Base-by-base conservation (phyloP, 441 rosid genomes). In the Euphorbia corollata region DNA sequence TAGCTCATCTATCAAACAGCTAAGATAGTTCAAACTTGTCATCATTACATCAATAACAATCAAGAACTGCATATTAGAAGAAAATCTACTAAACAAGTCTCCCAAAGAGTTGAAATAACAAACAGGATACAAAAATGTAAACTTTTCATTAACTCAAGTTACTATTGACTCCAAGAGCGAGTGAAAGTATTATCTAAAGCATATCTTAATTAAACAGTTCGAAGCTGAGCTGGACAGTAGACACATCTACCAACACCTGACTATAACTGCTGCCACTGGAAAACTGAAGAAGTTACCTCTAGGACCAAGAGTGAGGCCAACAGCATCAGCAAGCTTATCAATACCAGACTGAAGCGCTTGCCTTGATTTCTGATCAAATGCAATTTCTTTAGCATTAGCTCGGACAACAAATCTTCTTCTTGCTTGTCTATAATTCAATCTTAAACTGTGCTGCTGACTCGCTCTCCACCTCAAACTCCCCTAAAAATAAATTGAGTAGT, bases 281-380 rank as follows among this genome's bases (percentile, higher is more conserved):
- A 27, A 32, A 64, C 65, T 5, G 47, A 66, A 68, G 55, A 47
- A 19, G 64, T 59, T 81, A 94, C 99, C 99, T 79, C 97, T 86
- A 5, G 99, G 99, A 30, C 99, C 99, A 53, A 91, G 98, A 48
- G 99, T 94, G 60, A 94, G 94, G 56, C 83, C 98, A 43, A 94
- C 98, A 51, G 82, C 84, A 73, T 91, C 99, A 48, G 97, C 87
- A 70, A 94, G 97, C 85, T 89, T 94, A 71, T 94, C 97, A 45
- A 94, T 91, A 59, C 99, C 99, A 39, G 85, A 60, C 79, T 94
- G 98, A 73, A 94, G 88, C 30, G 98, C 91, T 13, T 86, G 70
- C 80, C 98, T 86, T 2, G 99, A 87, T 4, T 54, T 59, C 76
- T 94, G 98, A 78, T 88, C 99, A 66, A 94, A 94, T 7, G 92